Evolutionary conservation across 345 rosid genomes (phyloP).

Genomic region (Eucalyptus sp.): DNA sequence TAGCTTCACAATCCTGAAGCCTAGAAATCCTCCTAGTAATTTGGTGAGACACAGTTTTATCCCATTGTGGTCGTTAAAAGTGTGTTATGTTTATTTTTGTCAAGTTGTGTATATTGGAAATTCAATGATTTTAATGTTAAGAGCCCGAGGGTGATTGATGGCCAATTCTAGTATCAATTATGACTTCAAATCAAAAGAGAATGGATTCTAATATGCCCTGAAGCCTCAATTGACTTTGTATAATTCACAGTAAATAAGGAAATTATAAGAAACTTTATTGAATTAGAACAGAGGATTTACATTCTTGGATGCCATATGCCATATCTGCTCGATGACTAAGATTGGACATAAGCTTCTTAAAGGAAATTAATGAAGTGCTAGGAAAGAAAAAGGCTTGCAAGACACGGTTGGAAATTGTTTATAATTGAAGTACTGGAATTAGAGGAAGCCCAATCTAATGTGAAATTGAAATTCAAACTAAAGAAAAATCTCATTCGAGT

Average conservation of each 20-base stretch:
- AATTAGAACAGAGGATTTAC: background rate
- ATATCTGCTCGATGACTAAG: background rate
- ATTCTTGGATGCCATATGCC: background rate
- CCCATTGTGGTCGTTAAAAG: background rate
- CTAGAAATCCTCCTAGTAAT: accelerated
- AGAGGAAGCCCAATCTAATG: background rate
- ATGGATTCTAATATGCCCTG: background rate
- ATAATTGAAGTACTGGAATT: background rate
- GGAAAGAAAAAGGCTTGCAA: background rate
- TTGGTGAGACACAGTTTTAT: too few relatives aligned
- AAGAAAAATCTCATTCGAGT: background rate
- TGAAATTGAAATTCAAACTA: background rate
- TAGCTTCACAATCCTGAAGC: background rate
- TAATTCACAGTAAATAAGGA: background rate
- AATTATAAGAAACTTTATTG: background rate
- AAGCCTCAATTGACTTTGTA: background rate
- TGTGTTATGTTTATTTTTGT: background rate
- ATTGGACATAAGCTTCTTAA: background rate
- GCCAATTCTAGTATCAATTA: background rate
- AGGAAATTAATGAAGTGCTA: background rate
- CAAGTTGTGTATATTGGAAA: background rate
- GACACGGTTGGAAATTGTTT: background rate
- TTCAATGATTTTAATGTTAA: background rate
- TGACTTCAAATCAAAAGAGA: background rate
- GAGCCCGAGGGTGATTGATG: background rate